These are phyloP conservation scores for Phytophthora syringae DNA, from an alignment of 352 stramenopile genomes.

Conservation along the genomic window DNA sequence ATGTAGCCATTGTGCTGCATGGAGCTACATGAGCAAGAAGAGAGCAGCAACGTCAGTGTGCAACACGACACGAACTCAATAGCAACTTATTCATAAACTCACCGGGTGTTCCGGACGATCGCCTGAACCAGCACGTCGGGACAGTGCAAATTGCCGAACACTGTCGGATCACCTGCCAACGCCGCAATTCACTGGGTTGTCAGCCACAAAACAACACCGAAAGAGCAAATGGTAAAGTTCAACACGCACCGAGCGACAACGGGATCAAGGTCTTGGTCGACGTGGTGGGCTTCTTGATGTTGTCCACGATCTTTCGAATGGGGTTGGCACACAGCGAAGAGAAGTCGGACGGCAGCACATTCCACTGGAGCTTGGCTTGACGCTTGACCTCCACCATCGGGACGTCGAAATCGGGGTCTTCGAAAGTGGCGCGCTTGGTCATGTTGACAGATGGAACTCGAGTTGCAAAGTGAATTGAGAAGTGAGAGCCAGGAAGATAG, in stretches of 20 bases:
- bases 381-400: constrained; percentile 30
- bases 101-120: constrained; percentile 75
- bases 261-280: constrained; percentile 92
- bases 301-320: constrained; percentile 96
- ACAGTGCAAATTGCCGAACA: constrained; percentile 93
- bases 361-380: constrained; percentile 63
- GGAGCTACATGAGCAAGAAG: constrained; percentile 41
- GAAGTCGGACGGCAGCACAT: constrained; percentile 72
- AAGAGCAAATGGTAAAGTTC: background rate
- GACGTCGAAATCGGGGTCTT: constrained; percentile 29
- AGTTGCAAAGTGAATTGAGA: constrained; percentile 22
- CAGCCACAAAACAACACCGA: background rate
- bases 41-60: background rate
- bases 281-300: constrained; percentile 91
- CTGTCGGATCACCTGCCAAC: constrained; percentile 87
- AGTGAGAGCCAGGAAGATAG: constrained; percentile 10
- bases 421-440: constrained; percentile 48
- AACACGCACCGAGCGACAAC: constrained; percentile 81
- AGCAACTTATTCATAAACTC: constrained; percentile 7
- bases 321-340: constrained; percentile 88
- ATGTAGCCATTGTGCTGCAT: constrained; percentile 94
- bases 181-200: background rate
- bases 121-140: constrained; percentile 87
- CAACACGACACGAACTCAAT: no score
- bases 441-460: constrained; percentile 29